Percentiles rank a stretch among this genome's conserved stretches.
These are phyloP conservation scores for Talaromyces sp. DNA, from an alignment of 2,329 filamentous ascomycete genomes.

Conservation along the genomic window DNA sequence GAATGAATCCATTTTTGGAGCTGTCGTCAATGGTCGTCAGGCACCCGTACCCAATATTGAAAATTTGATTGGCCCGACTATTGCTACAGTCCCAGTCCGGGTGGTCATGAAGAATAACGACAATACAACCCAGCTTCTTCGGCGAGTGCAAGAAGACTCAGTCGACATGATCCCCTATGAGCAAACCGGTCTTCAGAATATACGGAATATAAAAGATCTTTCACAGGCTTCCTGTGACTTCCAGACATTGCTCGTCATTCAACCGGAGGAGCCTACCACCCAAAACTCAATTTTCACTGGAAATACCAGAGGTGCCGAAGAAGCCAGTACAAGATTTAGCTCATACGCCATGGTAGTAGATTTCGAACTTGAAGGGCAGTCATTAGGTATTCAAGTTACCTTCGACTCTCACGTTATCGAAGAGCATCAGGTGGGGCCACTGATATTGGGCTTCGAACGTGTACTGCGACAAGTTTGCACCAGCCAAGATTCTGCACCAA, in stretches of 20 bases:
- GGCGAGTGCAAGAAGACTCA: conserved; percentile 50
- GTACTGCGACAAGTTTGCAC: conserved; percentile 2
- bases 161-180: conserved; percentile 44
- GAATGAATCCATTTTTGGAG: conserved; percentile 5
- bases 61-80: conserved; percentile 17
- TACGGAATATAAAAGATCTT: conserved; percentile 14
- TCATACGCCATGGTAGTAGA: not conserved
- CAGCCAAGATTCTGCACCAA: not conserved
- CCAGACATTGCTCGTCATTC: conserved; percentile 34
- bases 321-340: not conserved
- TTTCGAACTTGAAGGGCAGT: not conserved
- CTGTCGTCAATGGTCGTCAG: conserved; percentile 6
- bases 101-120: conserved; percentile 25
- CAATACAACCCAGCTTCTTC: conserved; percentile 44
- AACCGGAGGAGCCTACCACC: conserved; percentile 4
- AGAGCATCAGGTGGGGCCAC: not conserved
- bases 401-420: conserved; percentile 7
- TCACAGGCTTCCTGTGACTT: conserved; percentile 34
- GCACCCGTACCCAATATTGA: conserved; percentile 1
- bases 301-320: not conserved
- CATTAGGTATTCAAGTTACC: not conserved
- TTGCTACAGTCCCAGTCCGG: conserved; percentile 36
- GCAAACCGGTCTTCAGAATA: conserved; percentile 7
- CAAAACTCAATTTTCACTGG: not conserved
- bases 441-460: conserved; percentile 5